Base-by-base conservation (phyloP, 164 flowering plant species). In the Stephania yunnanensis region DNA sequence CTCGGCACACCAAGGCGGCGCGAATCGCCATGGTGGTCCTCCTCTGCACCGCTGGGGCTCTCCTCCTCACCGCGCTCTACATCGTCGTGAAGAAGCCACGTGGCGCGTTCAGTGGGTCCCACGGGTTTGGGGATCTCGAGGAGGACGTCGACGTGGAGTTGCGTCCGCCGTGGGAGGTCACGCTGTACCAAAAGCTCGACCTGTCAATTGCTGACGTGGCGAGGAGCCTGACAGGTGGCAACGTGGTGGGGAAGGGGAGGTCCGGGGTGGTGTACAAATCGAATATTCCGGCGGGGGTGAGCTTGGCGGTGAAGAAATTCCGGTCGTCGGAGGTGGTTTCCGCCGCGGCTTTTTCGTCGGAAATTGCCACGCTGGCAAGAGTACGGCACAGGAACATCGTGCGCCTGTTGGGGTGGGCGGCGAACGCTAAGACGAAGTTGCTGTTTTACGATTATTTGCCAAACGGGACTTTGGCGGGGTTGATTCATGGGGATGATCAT, bases 311-410 rank as follows among this genome's bases (percentile, higher is more conserved):
- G 0, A 91, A 92, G 75, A 86, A 81, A 64, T 88, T 91, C 75
- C 82, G 79, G n/a, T 50, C 88, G 5, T 84, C 87, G 53, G 97
- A 92, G n/a, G 86, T 81, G 70, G 36, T 71, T 69, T 86, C 95
- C 0, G 81, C 88, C 0, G 77, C 90, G 7, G 87, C 91, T 6
- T 92, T 91, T 75, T 84, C 91, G 1, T 88, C 97, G 29, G 97
- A 93, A 78, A 87, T 90, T n/a, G 86, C 89, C 25, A 91, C 94
- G 8, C 73, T 93, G 73, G 88, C 92, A 5, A 73, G 88, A 9
- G 89, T 93, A 48, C 82, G 97, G 0, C 97, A 93, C 80, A 82
- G 95, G 68, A 93, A 93, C 74, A 89, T 93, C 12, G 91, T 93
- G 13, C 84, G 88, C 17, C 53, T 93, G 7, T 73, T 91, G 20